phyloP scores from a whole-genome alignment of 1,284 basidiomycete species.

The Fomitopsis palustris region DNA sequence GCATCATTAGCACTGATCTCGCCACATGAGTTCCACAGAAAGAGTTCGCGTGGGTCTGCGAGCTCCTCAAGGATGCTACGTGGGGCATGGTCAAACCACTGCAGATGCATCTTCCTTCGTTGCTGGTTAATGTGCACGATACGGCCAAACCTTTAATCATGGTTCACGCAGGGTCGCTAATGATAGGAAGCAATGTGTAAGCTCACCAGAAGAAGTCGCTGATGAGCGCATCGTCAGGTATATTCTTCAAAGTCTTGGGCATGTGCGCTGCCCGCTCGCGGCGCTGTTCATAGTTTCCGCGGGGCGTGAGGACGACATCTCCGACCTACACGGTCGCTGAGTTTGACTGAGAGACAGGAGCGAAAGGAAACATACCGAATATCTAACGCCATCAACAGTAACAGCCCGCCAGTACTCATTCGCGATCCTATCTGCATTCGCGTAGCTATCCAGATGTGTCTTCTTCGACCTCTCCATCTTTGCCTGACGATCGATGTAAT shows the following conservation, averaged over 20 bases:
- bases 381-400: slow-evolving; percentile 33
- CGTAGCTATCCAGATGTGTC: background rate
- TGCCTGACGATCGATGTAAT: slow-evolving; percentile 1
- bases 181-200: background rate
- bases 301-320: slow-evolving; percentile 50
- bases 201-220: slow-evolving; percentile 60
- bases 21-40: slow-evolving; percentile 53
- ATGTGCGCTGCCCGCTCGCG: slow-evolving; percentile 19
- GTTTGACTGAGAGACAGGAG: background rate
- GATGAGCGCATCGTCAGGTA: slow-evolving; percentile 37
- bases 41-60: slow-evolving; percentile 60
- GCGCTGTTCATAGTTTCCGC: slow-evolving; percentile 27
- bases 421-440: slow-evolving; percentile 2
- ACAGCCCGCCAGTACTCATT: slow-evolving; percentile 26
- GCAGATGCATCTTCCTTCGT: slow-evolving; percentile 47
- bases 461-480: slow-evolving; percentile 5
- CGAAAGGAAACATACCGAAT: slow-evolving; percentile 28
- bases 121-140: slow-evolving; percentile 50
- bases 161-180: background rate
- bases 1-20: slow-evolving; percentile 37
- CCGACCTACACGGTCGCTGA: slow-evolving; percentile 40
- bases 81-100: slow-evolving; percentile 67
- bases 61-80: slow-evolving; percentile 56
- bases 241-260: slow-evolving; percentile 25
- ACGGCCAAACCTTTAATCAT: slow-evolving; percentile 55